phyloP scores from a whole-genome alignment of 106 monocot species.

The Acorus calamus region DNA sequence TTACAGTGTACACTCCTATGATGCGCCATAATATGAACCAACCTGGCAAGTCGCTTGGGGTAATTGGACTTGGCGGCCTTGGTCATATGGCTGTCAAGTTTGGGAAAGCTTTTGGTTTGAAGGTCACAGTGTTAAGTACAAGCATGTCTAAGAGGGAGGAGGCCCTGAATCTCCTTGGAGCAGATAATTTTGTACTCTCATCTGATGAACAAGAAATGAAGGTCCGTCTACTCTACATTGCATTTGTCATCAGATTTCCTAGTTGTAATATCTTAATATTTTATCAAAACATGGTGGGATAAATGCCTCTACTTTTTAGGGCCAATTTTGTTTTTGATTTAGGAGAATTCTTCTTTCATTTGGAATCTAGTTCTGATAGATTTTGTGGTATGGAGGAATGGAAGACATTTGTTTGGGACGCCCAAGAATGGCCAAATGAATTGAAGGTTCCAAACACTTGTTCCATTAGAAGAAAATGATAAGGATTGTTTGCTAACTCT shows the following conservation, averaged over 20 bases:
- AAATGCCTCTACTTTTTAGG: neutral
- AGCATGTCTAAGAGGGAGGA: constrained; percentile 68
- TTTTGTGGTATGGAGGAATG: no score
- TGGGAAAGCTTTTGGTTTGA: constrained; percentile 89
- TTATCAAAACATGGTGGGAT: neutral
- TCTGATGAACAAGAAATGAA: constrained; percentile 66
- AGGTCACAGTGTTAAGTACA: constrained; percentile 81
- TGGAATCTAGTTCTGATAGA: no score
- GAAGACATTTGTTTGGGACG: no score
- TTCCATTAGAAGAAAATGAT: no score
- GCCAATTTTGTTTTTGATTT: no score
- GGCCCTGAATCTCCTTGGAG: constrained; percentile 63
- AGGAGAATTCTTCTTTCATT: no score
- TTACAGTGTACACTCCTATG: constrained; percentile 87
- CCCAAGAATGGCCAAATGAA: no score
- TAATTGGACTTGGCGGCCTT: constrained; percentile 84
- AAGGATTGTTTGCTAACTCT: no score
- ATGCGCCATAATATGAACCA: constrained; percentile 78
- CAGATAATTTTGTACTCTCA: constrained; percentile 79
- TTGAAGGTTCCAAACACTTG: no score
- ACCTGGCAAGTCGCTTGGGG: constrained; percentile 86
- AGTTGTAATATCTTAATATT: no score
- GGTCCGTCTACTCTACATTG: constrained; percentile 17
- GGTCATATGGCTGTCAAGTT: constrained; percentile 90
- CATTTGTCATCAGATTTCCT: no score